Percentiles rank a stretch among this genome's conserved stretches.
phyloP scores from a whole-genome alignment of 306 rosid species.

The Lathyrus aphaca region DNA sequence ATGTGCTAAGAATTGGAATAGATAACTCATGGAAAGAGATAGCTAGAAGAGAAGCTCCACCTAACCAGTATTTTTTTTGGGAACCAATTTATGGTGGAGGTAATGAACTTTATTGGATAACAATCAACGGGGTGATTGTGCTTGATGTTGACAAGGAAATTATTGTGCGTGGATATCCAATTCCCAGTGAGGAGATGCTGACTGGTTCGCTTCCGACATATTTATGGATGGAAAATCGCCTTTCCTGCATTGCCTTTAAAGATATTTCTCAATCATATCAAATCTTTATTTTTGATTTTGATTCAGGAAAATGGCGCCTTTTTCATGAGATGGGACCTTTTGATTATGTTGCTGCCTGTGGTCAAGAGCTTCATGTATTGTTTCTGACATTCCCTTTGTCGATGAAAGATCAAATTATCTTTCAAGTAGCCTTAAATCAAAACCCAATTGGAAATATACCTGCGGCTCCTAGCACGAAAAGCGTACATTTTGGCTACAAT shows the following conservation, averaged over 20 bases:
- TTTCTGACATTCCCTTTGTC: neutral
- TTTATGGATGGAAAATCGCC: neutral
- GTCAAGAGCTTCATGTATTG: neutral
- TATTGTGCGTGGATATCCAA: neutral
- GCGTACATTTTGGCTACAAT: neutral
- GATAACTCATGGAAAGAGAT: conserved; percentile 10
- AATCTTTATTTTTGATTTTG: neutral
- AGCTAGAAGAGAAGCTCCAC: neutral
- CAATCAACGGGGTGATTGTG: neutral
- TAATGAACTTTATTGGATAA: neutral
- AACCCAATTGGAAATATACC: neutral
- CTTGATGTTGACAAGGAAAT: conserved; percentile 1
- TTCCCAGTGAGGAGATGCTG: neutral
- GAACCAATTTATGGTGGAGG: neutral
- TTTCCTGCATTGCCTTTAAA: neutral
- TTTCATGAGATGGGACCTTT: conserved; percentile 1
- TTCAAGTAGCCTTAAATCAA: neutral
- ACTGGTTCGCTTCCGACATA: neutral
- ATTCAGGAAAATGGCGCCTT: neutral
- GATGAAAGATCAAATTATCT: neutral
- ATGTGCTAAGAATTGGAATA: conserved; percentile 7
- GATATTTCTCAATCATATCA: neutral
- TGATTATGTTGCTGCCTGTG: neutral
- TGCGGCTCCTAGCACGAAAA: neutral
- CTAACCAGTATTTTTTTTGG: neutral